Evolutionary conservation across 805 yeast species (phyloP), one percentile per base, ranked within the genome.

Genomic region (Starmerella apicola): DNA sequence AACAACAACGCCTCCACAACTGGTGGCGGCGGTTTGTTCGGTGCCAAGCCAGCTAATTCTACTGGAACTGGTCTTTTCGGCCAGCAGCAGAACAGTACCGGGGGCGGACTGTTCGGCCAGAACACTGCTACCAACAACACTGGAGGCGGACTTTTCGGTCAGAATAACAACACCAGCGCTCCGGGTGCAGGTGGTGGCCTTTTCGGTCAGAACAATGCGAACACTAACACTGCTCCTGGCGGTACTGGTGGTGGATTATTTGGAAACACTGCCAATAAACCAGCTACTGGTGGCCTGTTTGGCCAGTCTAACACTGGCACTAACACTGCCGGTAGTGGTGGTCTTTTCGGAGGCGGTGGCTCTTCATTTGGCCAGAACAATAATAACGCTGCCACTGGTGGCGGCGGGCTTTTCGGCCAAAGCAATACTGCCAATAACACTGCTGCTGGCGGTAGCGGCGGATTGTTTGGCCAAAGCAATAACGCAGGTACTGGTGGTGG

Each of bases 251-350:
- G 36, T 5, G 32, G 43, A 2, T 29, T 42, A 8, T 47, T 65
- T 46, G 67, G 67, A 18, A 50, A 52, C 21, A 43, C 51, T 7
- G 18, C 20, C 4, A 29, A 32, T 28, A 40, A 49, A 46, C 48
- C 42, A 1, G 39, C 43, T 9, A 28, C 35, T 17, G 46, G 50
- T 17, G 46, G 45, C 18, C 30, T 40, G 23, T 45, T 41, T 23
- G 50, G 48, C 20, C 32, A 31, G n/a, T 31, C 39, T 13, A 43
- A 30, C 21, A 34, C 35, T 15, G 26, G 32, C 19, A 23, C 26
- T 23, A 23, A 7, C 26, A 12, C 10, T 12, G 26, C 26, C 12
- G 12, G 26, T 23, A 7, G 10, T 23, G n/a, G n/a, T n/a, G n/a
- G n/a, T n/a, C n/a, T n/a, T n/a, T 23, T 23, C 26, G 26, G 26